Percentiles rank a stretch among this genome's conserved stretches.
Evolutionary conservation across 2,329 filamentous ascomycete species (phyloP).

Genomic region (Penicillium decumbens): DNA sequence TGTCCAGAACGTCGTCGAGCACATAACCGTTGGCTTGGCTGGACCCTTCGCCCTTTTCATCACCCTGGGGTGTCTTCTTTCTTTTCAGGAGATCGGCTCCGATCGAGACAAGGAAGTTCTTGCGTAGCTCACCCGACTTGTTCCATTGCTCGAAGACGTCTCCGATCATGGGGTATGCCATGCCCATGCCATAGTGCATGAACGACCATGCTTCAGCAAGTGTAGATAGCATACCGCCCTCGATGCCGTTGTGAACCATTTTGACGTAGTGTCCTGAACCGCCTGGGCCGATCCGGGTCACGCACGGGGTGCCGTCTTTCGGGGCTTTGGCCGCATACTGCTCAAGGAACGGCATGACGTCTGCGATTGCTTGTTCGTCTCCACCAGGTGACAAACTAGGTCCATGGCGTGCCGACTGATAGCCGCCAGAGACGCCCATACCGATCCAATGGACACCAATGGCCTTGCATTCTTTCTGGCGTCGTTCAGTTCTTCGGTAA

Average conservation of each 20-base stretch:
- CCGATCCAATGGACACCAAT: slow-evolving; percentile 63
- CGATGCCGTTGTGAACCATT: slow-evolving; percentile 72
- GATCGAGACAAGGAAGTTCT: slow-evolving; percentile 61
- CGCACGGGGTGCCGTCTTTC: slow-evolving; percentile 55
- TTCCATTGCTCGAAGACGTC: slow-evolving; percentile 60
- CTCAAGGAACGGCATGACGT: slow-evolving; percentile 58
- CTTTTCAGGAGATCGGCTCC: slow-evolving; percentile 57
- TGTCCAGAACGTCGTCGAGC: slow-evolving; percentile 60
- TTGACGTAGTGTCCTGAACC: slow-evolving; percentile 69
- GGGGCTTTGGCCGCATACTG: slow-evolving; percentile 60
- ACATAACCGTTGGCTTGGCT: slow-evolving; percentile 46
- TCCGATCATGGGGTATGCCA: slow-evolving; percentile 58
- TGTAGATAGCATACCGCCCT: slow-evolving; percentile 64
- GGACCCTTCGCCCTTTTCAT: slow-evolving; percentile 31
- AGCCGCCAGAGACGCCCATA: slow-evolving; percentile 64
- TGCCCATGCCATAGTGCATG: slow-evolving; percentile 55
- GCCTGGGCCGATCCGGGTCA: slow-evolving; percentile 56
- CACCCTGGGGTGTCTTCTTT: slow-evolving; percentile 42
- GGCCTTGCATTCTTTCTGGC: slow-evolving; percentile 54
- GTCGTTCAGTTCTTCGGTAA: slow-evolving; percentile 59
- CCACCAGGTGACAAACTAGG: slow-evolving; percentile 66
- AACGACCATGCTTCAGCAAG: slow-evolving; percentile 63
- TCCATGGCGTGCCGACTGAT: slow-evolving; percentile 61
- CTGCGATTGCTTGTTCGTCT: slow-evolving; percentile 53
- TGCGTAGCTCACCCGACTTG: slow-evolving; percentile 51